Evolutionary conservation across 352 stramenopile species (phyloP).

Genomic region (Globisporangium megalacanthum): DNA sequence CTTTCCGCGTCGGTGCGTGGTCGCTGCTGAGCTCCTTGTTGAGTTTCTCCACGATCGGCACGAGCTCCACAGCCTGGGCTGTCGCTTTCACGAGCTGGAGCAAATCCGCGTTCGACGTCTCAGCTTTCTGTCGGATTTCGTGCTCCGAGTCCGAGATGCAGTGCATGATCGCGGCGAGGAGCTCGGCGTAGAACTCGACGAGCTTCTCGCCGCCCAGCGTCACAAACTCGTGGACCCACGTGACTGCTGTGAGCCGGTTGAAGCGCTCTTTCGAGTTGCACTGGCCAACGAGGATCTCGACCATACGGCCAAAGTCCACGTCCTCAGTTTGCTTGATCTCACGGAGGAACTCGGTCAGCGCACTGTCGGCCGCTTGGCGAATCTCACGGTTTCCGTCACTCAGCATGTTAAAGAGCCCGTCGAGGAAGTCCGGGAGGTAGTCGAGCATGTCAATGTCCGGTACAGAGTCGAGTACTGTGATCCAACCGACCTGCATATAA

Average conservation of each 20-base stretch:
- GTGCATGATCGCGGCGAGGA: conserved; percentile 96
- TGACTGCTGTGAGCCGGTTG: conserved; percentile 97
- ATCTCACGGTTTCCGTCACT: conserved; percentile 98
- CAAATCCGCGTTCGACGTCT: conserved; percentile 96
- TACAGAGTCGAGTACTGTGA: conserved; percentile 98
- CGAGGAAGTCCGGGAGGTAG: conserved; percentile 96
- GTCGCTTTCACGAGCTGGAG: conserved; percentile 94
- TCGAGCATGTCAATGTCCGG: conserved; percentile 99
- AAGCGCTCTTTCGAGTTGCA: conserved; percentile 96
- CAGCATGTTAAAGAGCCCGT: conserved; percentile 99
- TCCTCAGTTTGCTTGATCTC: conserved; percentile 96
- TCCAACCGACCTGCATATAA: conserved; percentile 88
- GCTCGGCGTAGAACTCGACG: conserved; percentile 93
- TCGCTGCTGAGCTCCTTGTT: conserved; percentile 93
- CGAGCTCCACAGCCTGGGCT: conserved; percentile 84
- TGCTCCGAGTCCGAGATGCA: conserved; percentile 97
- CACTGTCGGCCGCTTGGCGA: conserved; percentile 92
- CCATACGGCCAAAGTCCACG: conserved; percentile 97
- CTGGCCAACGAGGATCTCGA: conserved; percentile 97
- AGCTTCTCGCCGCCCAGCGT: conserved; percentile 93
- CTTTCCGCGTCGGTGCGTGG: conserved; percentile 96
- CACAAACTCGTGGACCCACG: conserved; percentile 98
- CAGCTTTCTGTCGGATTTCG: conserved; percentile 95
- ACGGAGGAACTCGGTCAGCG: conserved; percentile 92
- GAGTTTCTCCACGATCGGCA: conserved; percentile 93